Conservation (phyloP, 208 protist species). For the Porcisia hertigi region DNA sequence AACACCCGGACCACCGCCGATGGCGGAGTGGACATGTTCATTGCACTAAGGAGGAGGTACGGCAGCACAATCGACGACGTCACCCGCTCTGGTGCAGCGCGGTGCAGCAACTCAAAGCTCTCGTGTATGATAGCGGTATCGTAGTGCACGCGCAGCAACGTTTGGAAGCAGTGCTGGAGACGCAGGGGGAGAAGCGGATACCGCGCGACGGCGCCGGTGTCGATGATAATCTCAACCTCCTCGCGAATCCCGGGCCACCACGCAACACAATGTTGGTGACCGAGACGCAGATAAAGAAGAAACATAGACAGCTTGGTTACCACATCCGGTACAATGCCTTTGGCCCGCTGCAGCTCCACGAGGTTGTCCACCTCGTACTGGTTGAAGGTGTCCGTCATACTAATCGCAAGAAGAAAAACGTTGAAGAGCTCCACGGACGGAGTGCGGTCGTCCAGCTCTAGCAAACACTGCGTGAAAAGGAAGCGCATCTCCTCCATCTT, state of each 20-base stretch:
- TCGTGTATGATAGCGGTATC: slow-evolving; percentile 62
- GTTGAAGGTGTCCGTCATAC: slow-evolving; percentile 86
- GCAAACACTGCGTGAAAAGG: slow-evolving; percentile 86
- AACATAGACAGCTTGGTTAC: slow-evolving; percentile 84
- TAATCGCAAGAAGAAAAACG: slow-evolving; percentile 85
- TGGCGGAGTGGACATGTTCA: slow-evolving; percentile 66
- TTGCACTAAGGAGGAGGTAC: slow-evolving; percentile 70
- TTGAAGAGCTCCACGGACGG: slow-evolving; percentile 84
- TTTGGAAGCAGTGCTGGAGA: slow-evolving; percentile 84
- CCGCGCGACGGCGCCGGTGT: slow-evolving; percentile 14
- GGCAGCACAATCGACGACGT: slow-evolving; percentile 65
- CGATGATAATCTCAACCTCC: slow-evolving; percentile 49
- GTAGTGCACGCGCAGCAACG: slow-evolving; percentile 74
- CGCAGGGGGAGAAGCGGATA: slow-evolving; percentile 74
- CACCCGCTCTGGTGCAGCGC: slow-evolving; percentile 39
- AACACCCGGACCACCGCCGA: slow-evolving; percentile 55
- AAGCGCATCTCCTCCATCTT: slow-evolving; percentile 86
- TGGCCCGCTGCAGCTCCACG: slow-evolving; percentile 65
- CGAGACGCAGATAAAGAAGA: slow-evolving; percentile 84
- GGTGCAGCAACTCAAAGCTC: slow-evolving; percentile 60
- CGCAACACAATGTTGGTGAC: slow-evolving; percentile 39
- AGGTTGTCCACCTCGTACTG: slow-evolving; percentile 88
- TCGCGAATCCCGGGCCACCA: slow-evolving; percentile 72
- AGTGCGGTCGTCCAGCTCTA: slow-evolving; percentile 51
- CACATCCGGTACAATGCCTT: slow-evolving; percentile 55